These are phyloP conservation scores for Ophiostoma sp. DNA, from an alignment of 2,329 filamentous ascomycete genomes.

Conservation along the genomic window DNA sequence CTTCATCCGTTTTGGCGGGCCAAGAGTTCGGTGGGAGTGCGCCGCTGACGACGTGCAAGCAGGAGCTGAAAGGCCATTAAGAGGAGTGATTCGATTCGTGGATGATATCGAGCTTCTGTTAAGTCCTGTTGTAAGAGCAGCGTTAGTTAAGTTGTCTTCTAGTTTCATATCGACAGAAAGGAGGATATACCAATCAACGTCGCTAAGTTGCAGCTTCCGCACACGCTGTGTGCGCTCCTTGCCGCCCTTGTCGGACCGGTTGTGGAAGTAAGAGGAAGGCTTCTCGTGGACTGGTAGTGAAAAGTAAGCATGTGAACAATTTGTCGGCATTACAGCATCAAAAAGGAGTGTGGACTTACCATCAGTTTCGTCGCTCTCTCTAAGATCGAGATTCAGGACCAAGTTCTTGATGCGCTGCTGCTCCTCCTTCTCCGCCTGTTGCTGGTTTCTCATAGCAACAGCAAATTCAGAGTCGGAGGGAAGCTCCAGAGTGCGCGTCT, in stretches of 20 bases:
- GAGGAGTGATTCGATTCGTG: not conserved
- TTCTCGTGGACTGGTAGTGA: constrained; percentile 49
- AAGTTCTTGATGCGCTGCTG: constrained; percentile 98
- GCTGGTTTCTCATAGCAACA: constrained; percentile 92
- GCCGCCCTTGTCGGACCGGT: constrained; percentile 56
- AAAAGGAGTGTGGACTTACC: constrained; percentile 56
- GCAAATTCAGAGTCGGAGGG: constrained; percentile 92
- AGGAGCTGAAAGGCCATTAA: not conserved
- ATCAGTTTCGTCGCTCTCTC: constrained; percentile 77
- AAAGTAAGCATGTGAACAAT: not conserved
- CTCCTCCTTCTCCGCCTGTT: constrained; percentile 92
- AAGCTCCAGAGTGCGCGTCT: constrained; percentile 90
- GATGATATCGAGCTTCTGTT: not conserved
- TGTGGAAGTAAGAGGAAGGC: constrained; percentile 50
- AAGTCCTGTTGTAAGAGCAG: not conserved
- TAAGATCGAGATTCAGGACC: constrained; percentile 92
- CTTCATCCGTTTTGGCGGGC: not conserved
- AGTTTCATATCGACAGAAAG: not conserved
- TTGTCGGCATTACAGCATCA: not conserved
- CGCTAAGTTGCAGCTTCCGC: constrained; percentile 89
- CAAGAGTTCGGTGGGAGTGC: not conserved
- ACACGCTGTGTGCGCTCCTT: constrained; percentile 76
- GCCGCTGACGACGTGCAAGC: not conserved
- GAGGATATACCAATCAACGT: constrained; percentile 90
- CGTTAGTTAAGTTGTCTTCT: not conserved